Conservation (phyloP, 208 protist genomes). For the Leishmania gerbilli region DNA sequence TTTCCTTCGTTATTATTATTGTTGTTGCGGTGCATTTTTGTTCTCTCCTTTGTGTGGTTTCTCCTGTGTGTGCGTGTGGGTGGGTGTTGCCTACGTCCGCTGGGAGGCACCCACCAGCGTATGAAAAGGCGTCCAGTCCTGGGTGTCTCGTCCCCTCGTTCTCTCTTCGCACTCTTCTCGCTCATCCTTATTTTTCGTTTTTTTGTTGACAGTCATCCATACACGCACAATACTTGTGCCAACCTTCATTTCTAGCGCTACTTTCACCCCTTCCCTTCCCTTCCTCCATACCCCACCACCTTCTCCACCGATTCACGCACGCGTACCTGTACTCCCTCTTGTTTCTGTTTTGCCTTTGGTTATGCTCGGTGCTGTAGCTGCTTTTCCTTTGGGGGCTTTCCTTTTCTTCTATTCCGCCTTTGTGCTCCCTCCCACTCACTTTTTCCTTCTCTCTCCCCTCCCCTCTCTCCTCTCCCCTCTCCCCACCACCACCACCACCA, state of each 20-base stretch:
- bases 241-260: not conserved
- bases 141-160: not conserved
- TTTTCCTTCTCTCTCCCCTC: not conserved
- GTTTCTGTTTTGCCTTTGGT: not conserved
- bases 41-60: not conserved
- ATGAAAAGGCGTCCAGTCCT: not conserved
- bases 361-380: not conserved
- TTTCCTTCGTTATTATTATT: conserved; percentile 1
- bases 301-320: not conserved
- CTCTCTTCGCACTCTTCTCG: not conserved
- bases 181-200: not conserved
- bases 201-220: not conserved
- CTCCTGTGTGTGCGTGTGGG: not conserved
- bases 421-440: not conserved
- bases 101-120: not conserved
- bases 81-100: not conserved
- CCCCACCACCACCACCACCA: no score
- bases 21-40: not conserved
- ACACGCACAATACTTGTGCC: not conserved
- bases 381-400: not conserved
- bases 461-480: no score
- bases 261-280: not conserved
- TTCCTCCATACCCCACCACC: not conserved
- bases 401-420: not conserved
- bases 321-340: not conserved